Evolutionary conservation across 140 eudicot species (phyloP).

Genomic region (Cichorium intybus): DNA sequence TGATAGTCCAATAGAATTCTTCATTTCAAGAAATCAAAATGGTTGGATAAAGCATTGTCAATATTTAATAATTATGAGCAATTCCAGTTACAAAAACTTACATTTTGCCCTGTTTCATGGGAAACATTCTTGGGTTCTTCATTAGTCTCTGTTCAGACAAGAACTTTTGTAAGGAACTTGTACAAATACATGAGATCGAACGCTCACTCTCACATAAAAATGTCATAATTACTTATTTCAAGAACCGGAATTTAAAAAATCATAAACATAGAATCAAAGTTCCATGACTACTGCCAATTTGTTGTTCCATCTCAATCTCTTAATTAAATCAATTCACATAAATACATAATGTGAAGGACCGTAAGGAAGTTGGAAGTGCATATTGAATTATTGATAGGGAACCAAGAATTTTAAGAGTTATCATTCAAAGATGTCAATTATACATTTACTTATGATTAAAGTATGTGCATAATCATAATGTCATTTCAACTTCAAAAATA

Average conservation of each 20-base stretch:
- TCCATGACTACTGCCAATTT: conserved; percentile 4
- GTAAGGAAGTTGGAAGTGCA: background rate
- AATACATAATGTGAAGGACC: background rate
- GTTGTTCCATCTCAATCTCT: background rate
- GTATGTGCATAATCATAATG: background rate
- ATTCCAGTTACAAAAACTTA: no score
- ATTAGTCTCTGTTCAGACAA: conserved; percentile 46
- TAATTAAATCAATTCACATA: background rate
- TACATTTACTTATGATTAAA: background rate
- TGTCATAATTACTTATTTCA: background rate
- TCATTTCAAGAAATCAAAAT: background rate
- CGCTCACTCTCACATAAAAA: conserved; percentile 2
- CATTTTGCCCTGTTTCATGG: conserved; percentile 40
- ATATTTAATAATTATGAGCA: no score
- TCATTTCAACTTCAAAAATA: background rate
- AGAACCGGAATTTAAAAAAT: no score
- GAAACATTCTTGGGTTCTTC: conserved; percentile 36
- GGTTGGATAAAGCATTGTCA: background rate
- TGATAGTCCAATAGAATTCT: conserved; percentile 19
- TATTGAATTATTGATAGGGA: background rate
- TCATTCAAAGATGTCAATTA: background rate
- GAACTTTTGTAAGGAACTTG: conserved; percentile 18
- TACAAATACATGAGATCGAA: background rate
- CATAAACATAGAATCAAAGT: background rate
- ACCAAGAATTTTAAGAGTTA: background rate